Percentiles rank a stretch among this genome's conserved stretches.
Evolutionary conservation across 2,329 filamentous ascomycete genomes (phyloP).

Genomic region (Didymosphaeria variabile): DNA sequence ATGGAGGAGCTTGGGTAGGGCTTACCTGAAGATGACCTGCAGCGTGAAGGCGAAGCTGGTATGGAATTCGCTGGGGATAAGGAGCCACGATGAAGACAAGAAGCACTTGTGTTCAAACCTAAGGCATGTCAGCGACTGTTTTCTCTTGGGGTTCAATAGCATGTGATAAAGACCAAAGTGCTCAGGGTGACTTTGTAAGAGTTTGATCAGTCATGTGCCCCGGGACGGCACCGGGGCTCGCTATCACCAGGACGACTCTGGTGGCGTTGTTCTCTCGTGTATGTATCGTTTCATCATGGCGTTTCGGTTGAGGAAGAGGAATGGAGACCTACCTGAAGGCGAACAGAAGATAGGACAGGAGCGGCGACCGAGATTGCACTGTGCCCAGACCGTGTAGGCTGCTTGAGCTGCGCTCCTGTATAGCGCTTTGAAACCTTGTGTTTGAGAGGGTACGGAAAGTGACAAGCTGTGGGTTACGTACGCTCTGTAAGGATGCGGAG

Average conservation of each 20-base stretch:
- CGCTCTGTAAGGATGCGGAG: too few species aligned
- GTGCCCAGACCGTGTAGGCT: too few species aligned
- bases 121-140: background rate
- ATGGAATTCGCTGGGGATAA: background rate
- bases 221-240: background rate
- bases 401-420: too few species aligned
- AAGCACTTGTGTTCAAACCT: background rate
- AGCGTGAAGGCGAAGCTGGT: background rate
- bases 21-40: background rate
- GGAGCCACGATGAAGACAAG: background rate
- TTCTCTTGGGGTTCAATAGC: background rate
- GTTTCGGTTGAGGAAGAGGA: background rate
- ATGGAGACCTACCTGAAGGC: background rate
- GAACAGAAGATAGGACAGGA: background rate
- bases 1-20: background rate
- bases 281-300: background rate
- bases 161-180: background rate
- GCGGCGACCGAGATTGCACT: too few species aligned
- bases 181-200: background rate
- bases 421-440: too few species aligned
- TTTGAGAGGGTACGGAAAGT: too few species aligned
- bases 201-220: background rate
- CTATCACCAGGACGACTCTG: background rate
- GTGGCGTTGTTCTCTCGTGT: background rate
- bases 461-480: too few species aligned